Base-by-base conservation (phyloP, 192 early-diverging fungal genomes). In the Kappamyces sp. region DNA sequence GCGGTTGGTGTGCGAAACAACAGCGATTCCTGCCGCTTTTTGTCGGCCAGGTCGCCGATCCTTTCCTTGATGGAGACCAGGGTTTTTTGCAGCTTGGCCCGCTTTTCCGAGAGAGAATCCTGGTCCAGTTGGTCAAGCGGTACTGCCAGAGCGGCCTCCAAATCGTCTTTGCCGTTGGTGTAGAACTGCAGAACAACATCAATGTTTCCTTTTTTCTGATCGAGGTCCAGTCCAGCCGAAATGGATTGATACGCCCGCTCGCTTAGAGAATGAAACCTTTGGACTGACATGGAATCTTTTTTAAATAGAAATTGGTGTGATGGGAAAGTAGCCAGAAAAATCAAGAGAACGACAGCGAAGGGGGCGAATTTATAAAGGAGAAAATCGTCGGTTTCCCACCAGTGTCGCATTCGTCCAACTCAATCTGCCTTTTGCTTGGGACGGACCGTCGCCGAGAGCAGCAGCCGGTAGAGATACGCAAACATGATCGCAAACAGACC, bases 381-480 rank as follows among this genome's bases (percentile, higher is more conserved):
- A n/a, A n/a, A n/a, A n/a, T n/a, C n/a, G n/a, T n/a, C n/a, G n/a
- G n/a, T n/a, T n/a, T n/a, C n/a, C n/a, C n/a, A n/a, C n/a, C n/a
- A n/a, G n/a, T n/a, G n/a, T n/a, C n/a, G n/a, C n/a, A n/a, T n/a
- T n/a, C n/a, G n/a, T n/a, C n/a, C n/a, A n/a, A n/a, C n/a, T n/a
- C n/a, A n/a, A n/a, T n/a, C n/a, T n/a, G n/a, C n/a, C n/a, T n/a
- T n/a, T n/a, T n/a, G n/a, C n/a, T n/a, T 45, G 11, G n/a, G 43
- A 45, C 11, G 43, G 9, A 45, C 11, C 15, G 11, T 45, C 43
- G 43, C 43, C 15, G 9, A 11, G 11, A 9, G 11, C 15, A 11
- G 66, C 29, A 84, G 73, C 68, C 86, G 89, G 62, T 87, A 86
- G 60, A 89, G 90, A 61, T 91, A 90, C 0, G 70, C 45, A 46